Conservation (phyloP, 176 grass and related monocot genomes). For the Zizania latifolia region DNA sequence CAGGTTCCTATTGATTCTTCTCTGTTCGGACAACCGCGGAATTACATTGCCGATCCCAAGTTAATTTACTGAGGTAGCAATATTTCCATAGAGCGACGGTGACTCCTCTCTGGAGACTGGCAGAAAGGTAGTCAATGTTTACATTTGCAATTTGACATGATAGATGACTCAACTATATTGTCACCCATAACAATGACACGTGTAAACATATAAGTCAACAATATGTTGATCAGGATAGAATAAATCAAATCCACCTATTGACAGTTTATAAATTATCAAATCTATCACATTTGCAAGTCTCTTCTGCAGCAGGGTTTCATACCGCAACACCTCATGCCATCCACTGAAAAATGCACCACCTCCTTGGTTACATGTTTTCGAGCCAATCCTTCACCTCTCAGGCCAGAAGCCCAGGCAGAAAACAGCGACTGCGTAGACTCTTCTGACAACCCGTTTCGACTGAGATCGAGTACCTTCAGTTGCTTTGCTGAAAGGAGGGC, state of each 20-base stretch:
- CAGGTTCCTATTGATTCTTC: not conserved
- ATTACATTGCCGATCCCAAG: not conserved
- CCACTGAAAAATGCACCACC: constrained; percentile 65
- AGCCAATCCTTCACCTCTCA: constrained; percentile 31
- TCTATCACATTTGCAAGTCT: constrained; percentile 46
- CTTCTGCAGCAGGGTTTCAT: constrained; percentile 76
- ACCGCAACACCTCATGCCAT: constrained; percentile 53
- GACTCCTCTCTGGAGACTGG: not conserved
- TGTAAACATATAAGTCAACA: too few species aligned
- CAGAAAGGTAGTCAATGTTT: not conserved
- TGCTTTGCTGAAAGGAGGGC: constrained; percentile 46
- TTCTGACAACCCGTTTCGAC: constrained; percentile 48
- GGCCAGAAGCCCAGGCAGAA: constrained; percentile 55
- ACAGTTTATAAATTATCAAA: too few species aligned
- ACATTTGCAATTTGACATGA: constrained; percentile 37
- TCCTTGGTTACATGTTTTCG: constrained; percentile 58
- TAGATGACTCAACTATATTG: too few species aligned
- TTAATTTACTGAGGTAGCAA: constrained; percentile 10
- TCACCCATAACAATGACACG: too few species aligned
- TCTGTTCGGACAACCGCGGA: not conserved
- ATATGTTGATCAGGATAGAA: too few species aligned
- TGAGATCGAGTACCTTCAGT: constrained; percentile 77
- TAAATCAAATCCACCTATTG: too few species aligned
- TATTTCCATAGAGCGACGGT: not conserved
- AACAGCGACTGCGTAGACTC: constrained; percentile 50